Evolutionary conservation across 2,329 filamentous ascomycete species (phyloP).

Genomic region (Teratosphaeria destructans): DNA sequence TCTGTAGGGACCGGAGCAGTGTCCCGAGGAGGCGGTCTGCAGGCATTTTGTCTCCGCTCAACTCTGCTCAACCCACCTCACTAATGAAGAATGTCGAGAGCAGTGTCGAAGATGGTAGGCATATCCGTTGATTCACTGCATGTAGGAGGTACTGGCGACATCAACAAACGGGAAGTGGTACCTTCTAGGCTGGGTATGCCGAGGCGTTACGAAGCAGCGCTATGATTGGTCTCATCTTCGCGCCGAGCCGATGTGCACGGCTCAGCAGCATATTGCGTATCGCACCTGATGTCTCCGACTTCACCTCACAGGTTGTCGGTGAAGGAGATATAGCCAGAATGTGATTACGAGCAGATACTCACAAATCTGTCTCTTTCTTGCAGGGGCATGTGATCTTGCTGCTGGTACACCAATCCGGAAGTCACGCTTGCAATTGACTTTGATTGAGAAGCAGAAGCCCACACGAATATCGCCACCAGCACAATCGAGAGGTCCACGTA

Average conservation of each 20-base stretch:
- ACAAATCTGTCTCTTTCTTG: background rate
- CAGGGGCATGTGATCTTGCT: background rate
- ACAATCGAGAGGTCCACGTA: too few relatives aligned
- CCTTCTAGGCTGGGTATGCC: background rate
- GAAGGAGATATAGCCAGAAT: background rate
- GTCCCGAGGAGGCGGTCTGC: conserved; percentile 57
- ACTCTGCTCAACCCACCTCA: background rate
- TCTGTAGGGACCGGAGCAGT: conserved; percentile 54
- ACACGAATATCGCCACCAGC: background rate
- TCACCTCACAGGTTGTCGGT: too few relatives aligned
- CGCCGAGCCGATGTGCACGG: background rate
- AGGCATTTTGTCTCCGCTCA: conserved; percentile 43
- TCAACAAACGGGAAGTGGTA: background rate
- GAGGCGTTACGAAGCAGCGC: background rate
- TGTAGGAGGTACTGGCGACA: background rate
- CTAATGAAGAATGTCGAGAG: background rate
- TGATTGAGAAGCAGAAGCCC: background rate
- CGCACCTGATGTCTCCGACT: background rate
- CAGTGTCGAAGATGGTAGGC: background rate
- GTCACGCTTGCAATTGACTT: background rate
- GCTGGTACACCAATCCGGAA: background rate
- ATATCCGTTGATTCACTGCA: background rate
- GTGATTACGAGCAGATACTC: background rate
- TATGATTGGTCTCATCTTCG: background rate
- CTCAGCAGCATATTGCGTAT: background rate